Base-by-base conservation (phyloP, 306 rosid species). In the Vachellia pachyceras region DNA sequence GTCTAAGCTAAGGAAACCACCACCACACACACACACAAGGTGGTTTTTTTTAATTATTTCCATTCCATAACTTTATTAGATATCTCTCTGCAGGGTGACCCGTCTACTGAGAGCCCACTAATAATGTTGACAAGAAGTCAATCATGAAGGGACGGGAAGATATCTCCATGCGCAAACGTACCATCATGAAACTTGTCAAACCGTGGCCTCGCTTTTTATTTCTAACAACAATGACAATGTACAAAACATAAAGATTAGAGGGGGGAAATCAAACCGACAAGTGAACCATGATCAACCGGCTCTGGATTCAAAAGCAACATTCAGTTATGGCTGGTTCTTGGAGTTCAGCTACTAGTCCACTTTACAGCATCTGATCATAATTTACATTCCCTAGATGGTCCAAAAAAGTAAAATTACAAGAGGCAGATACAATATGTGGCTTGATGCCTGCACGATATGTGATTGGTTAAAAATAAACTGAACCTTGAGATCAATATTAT, bases 271-370 rank as follows among this genome's bases (percentile, higher is more conserved):
- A 77, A 81, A 83, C 88, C 83, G 72, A 86, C 80, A 82, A 71
- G 18, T 68, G 73, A 84, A 80, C 85, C 73, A 83, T 55, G 33
- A 55, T 66, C 86, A 76, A 80, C 36, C 13, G 69, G 70, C 68
- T 80, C 82, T 75, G 83, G 79, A 61, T 45, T 75, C 83, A 83
- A 76, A 78, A 87, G 72, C 83, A 79, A 81, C 63, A 65, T 75
- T 49, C 75, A 83, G 80, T 86, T 82, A 83, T 82, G 85, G 82
- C 84, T 85, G 84, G 82, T 87, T 85, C 89, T 82, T 73, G 86
- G 61, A 74, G 86, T 76, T 72, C 86, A 65, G 84, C 86, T 72
- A 72, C 88, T 29, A 29, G 86, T 84, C 87, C 88, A 80, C 85
- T 83, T 87, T 84, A 82, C 81, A 72, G 88, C 90, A 83, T 82